Evolutionary conservation across 2,329 filamentous ascomycete genomes (phyloP).

Genomic region (Diaporthe aspalathi): DNA sequence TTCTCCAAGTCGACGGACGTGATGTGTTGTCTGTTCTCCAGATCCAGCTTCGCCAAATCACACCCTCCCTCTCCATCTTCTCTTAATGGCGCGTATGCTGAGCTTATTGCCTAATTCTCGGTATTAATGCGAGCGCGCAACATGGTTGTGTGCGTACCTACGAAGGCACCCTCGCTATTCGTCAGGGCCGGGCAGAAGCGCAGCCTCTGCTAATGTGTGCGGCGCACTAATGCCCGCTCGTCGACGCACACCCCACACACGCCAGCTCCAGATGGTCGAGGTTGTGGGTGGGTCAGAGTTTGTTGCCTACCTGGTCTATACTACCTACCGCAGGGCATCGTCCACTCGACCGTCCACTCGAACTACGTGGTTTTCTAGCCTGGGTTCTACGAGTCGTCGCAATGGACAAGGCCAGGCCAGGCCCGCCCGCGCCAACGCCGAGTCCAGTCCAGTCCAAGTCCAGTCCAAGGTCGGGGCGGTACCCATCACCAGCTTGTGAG

Average conservation of each 20-base stretch:
- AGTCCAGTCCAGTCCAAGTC: not conserved
- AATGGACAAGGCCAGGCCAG: conserved; percentile 8
- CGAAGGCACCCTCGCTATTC: not conserved
- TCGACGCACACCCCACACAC: not conserved
- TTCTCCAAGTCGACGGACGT: not conserved
- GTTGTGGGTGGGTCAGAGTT: conserved; percentile 21
- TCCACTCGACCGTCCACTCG: not conserved
- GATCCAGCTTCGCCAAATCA: conserved; percentile 11
- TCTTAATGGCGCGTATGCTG: conserved; percentile 4
- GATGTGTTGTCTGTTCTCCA: conserved; percentile 23
- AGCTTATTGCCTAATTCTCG: conserved; percentile 19
- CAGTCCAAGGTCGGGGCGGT: not conserved
- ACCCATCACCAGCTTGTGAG: not conserved
- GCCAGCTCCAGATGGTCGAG: not conserved
- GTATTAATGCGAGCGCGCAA: not conserved
- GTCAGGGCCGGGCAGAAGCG: not conserved
- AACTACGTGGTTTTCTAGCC: conserved; percentile 9
- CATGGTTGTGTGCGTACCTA: too few relatives aligned
- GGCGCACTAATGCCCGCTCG: conserved; percentile 8
- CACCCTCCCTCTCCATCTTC: conserved; percentile 1
- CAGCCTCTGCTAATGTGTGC: not conserved
- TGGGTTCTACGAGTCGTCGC: conserved; percentile 22
- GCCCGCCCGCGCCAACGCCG: too few relatives aligned
- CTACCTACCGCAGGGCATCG: not conserved
- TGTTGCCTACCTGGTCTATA: not conserved